These are phyloP conservation scores for Rhizomucor miehei DNA, from an alignment of 371 early-diverging fungal species.

Conservation along the genomic window DNA sequence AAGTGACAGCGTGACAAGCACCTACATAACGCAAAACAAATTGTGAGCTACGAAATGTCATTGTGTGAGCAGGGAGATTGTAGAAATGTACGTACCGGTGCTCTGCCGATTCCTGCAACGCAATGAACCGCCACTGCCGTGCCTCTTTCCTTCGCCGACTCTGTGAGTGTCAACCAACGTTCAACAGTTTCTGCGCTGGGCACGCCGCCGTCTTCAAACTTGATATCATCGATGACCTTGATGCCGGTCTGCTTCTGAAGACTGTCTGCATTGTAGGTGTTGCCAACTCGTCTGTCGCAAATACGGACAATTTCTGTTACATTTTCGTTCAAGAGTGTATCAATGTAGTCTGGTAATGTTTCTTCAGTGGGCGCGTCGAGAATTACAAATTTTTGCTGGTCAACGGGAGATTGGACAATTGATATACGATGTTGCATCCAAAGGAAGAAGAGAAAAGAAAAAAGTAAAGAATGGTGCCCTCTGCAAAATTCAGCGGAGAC, in stretches of 20 bases:
- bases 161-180: constrained; percentile 37
- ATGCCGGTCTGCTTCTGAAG: constrained; percentile 48
- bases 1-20: constrained; percentile 59
- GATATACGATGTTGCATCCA: constrained; percentile 15
- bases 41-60: background rate
- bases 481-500: too few relatives aligned
- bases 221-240: constrained; percentile 52
- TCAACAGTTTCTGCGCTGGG: constrained; percentile 38
- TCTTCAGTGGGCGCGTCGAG: constrained; percentile 61
- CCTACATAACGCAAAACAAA: constrained; percentile 20
- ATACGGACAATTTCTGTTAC: constrained; percentile 56
- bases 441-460: background rate
- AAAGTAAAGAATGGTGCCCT: background rate
- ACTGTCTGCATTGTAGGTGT: constrained; percentile 45
- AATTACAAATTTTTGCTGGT: constrained; percentile 50
- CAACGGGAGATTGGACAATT: constrained; percentile 23
- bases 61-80: background rate
- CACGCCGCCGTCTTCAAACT: constrained; percentile 61
- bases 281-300: constrained; percentile 40
- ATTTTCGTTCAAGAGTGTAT: constrained; percentile 44
- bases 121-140: constrained; percentile 66
- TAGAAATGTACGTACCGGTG: constrained; percentile 53
- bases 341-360: constrained; percentile 43
- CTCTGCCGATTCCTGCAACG: constrained; percentile 71
- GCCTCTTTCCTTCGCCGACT: constrained; percentile 26